Base-by-base conservation (phyloP, 2,329 filamentous ascomycete genomes). In the Aschersonia sp. region DNA sequence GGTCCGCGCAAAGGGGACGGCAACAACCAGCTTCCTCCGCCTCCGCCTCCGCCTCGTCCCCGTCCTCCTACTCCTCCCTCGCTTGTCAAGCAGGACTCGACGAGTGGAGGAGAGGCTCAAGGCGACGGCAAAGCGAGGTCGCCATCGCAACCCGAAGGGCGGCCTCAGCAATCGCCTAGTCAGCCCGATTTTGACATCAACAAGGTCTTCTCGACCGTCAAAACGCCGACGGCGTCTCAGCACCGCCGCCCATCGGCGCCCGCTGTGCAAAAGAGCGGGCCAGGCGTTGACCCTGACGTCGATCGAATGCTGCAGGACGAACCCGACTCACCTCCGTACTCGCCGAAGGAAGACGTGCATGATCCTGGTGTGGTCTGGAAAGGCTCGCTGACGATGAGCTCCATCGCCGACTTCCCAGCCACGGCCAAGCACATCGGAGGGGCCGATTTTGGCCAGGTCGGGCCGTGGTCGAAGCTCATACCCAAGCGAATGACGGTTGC, bases 221-320 rank as follows among this genome's bases (percentile, higher is more conserved):
- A 83, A 55, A 92, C 88, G 2, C 88, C 89, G 53, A 70, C 75
- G 46, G 61, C 65, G 50, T 64, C 71, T 45, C 64, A 67, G 50
- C 66, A 63, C 52, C 69, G 71, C 41, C 69, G 72, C 44, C 64
- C 70, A 42, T 79, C 72, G 44, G 67, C 75, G 48, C 65, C 70
- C 38, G 63, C 66, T 42, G 54, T 63, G 55, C 61, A 68, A 10
- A 65, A 69, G 5, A 66, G 70, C 48, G 78, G 80, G 1, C 75
- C 82, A 1, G 84, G 78, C 12, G 79, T 85, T 10, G 91, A 98
- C 62, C 78, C 85, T 3, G 92, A 97, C 51, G 86, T 98, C 28
- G 92, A 98, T 61, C 80, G 88, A 41, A 72, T 98, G 55, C 76
- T 97, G 5, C 78, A 89, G 57, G 88, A 95, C 51, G 81, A 82